Evolutionary conservation across 129 eudicot genomes (phyloP).

Genomic region (Solidago caesia): DNA sequence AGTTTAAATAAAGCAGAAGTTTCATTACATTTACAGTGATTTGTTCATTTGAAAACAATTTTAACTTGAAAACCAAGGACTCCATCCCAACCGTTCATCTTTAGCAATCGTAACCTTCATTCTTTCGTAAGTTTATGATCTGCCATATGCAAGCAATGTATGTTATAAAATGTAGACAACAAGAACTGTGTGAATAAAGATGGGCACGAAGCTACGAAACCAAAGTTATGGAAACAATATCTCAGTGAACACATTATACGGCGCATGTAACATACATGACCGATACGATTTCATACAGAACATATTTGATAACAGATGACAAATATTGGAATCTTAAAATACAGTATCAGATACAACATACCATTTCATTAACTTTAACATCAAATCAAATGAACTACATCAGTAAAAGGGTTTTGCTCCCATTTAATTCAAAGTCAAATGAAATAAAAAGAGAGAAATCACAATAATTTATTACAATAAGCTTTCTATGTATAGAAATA

Average conservation of each 20-base stretch:
- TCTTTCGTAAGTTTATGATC: no score
- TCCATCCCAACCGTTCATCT: no score
- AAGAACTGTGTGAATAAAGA: no score
- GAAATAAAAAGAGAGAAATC: conserved; percentile 11
- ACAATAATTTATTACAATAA: conserved; percentile 34
- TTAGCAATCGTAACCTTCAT: no score
- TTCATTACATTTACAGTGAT: no score
- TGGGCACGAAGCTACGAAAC: no score
- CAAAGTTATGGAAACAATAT: neutral
- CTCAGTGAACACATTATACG: neutral
- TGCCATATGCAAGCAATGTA: no score
- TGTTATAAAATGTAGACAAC: no score
- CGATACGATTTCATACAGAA: neutral
- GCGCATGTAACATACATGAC: neutral
- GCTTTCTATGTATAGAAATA: conserved; percentile 26
- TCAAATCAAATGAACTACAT: conserved; percentile 15
- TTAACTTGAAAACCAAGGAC: no score
- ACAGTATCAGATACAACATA: neutral
- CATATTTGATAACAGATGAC: neutral
- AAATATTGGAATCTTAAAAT: neutral
- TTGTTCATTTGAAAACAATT: no score
- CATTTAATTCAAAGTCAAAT: conserved; percentile 23
- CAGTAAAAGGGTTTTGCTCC: conserved; percentile 13
- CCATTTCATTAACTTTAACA: neutral
- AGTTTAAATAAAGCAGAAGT: no score